phyloP scores from a whole-genome alignment of 2,329 filamentous ascomycete genomes.

The Pseudogymnoascus sp. region DNA sequence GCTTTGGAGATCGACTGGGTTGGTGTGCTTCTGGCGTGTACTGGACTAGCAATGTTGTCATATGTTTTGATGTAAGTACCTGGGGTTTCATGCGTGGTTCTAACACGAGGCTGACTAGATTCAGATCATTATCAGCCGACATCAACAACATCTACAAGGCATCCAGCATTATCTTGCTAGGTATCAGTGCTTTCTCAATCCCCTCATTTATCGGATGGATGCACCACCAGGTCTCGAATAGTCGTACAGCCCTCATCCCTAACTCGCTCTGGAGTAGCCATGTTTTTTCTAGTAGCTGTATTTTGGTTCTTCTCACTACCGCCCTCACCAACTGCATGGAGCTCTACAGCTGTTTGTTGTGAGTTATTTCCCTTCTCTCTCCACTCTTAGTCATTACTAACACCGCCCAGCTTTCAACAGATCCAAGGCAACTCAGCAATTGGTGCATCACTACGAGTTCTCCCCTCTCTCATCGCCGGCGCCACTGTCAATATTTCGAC shows the following conservation, averaged over 20 bases:
- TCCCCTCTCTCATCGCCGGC: constrained; percentile 39
- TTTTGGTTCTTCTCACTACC: constrained; percentile 39
- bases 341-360: constrained; percentile 42
- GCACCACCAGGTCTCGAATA: constrained; percentile 36
- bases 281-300: constrained; percentile 47
- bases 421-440: constrained; percentile 39
- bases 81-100: neutral
- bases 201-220: constrained; percentile 48
- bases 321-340: constrained; percentile 41
- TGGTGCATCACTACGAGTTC: constrained; percentile 37
- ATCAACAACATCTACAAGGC: constrained; percentile 35
- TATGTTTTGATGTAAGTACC: constrained; percentile 45
- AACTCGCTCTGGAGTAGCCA: constrained; percentile 53
- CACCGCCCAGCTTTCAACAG: constrained; percentile 39
- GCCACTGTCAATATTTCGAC: constrained; percentile 35
- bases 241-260: constrained; percentile 49
- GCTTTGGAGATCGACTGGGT: constrained; percentile 44
- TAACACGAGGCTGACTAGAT: neutral
- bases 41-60: constrained; percentile 40
- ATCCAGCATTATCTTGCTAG: constrained; percentile 38
- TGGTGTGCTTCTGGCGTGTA: constrained; percentile 40
- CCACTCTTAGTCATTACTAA: constrained; percentile 12
- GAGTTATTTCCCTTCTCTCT: constrained; percentile 19
- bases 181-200: constrained; percentile 35
- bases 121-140: constrained; percentile 31